Evolutionary conservation across 305 asterid species (phyloP).

Genomic region (Solanum aculeatissimum): DNA sequence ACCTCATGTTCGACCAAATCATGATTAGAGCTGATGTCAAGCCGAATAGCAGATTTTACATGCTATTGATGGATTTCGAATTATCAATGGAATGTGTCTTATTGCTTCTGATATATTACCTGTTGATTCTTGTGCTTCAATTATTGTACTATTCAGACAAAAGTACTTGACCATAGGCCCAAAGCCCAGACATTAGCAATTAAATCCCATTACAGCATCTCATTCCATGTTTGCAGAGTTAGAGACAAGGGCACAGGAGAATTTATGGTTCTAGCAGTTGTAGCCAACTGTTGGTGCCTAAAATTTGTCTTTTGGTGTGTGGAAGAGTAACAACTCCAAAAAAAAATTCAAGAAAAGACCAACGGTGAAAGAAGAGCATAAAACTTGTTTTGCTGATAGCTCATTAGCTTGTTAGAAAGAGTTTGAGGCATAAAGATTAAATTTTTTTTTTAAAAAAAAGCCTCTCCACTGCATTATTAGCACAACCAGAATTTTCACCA

Average conservation of each 20-base stretch:
- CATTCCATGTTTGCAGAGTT: not conserved
- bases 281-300: not conserved
- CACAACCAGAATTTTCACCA: not conserved
- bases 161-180: not conserved
- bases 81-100: not conserved
- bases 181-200: not conserved
- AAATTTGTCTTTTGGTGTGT: not conserved
- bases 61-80: not conserved
- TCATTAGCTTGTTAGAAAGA: too few species aligned
- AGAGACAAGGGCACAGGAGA: not conserved
- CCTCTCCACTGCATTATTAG: too few species aligned
- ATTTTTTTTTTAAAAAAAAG: too few species aligned
- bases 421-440: too few species aligned
- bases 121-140: not conserved
- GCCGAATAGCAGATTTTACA: not conserved
- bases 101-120: not conserved
- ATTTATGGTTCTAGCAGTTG: not conserved
- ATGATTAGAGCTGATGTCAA: not conserved
- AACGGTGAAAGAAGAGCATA: not conserved
- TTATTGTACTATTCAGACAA: not conserved
- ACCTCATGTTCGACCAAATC: not conserved
- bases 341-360: not conserved
- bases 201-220: not conserved
- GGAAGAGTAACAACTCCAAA: not conserved
- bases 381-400: not conserved